A percentile compares a stretch with the other conserved stretches of the same genome.
phyloP scores from a whole-genome alignment of 2,329 filamentous ascomycete species.

The Alternaria sp. region DNA sequence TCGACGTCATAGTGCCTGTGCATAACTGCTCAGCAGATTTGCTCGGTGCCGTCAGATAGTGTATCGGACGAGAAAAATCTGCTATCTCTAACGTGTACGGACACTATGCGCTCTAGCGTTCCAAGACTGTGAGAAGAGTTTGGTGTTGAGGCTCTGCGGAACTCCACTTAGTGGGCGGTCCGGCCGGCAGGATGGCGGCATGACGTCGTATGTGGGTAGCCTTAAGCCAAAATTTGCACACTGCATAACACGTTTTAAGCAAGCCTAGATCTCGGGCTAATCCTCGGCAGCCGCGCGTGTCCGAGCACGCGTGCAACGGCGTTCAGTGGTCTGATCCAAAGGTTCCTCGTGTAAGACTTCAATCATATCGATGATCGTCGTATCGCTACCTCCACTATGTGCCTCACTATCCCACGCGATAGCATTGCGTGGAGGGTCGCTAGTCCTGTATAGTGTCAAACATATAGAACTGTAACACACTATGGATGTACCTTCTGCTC shows the following conservation, averaged over 20 bases:
- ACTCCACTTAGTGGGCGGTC: conserved; percentile 27
- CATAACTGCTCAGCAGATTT: background rate
- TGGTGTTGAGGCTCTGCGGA: conserved; percentile 30
- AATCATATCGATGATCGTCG: conserved; percentile 2
- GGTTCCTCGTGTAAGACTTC: conserved; percentile 2
- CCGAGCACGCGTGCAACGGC: conserved; percentile 10
- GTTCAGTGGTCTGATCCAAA: conserved; percentile 13
- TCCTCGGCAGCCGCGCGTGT: conserved; percentile 8
- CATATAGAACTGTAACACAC: background rate
- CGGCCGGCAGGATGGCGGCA: conserved; percentile 14
- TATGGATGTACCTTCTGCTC: background rate
- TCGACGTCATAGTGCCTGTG: conserved; percentile 8
- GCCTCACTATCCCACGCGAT: background rate
- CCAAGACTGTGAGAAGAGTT: conserved; percentile 10
- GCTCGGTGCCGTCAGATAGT: conserved; percentile 1
- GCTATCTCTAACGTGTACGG: conserved; percentile 15
- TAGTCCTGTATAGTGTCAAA: background rate
- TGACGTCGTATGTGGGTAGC: conserved; percentile 17
- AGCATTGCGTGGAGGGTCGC: background rate
- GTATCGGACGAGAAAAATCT: conserved; percentile 11
- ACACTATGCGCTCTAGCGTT: conserved; percentile 21
- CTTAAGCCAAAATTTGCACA: conserved; percentile 12
- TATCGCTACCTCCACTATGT: background rate
- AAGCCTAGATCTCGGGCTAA: background rate
- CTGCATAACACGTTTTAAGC: background rate